Conservation (phyloP, 768 basidiomycete genomes). For the Leccinum longicurvipes region DNA sequence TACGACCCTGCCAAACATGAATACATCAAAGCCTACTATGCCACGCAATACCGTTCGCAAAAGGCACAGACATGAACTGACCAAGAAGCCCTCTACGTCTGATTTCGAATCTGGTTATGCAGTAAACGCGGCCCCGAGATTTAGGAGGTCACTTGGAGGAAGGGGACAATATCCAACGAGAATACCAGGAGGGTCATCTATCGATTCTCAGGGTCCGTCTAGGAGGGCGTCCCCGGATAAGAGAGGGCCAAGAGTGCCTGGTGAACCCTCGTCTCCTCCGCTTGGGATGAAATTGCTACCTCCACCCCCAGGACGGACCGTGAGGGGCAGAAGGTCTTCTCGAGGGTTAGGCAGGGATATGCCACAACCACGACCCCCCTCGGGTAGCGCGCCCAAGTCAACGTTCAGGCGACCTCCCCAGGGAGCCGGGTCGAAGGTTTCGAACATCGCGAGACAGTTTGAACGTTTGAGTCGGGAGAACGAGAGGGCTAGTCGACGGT, state of each 20-base stretch:
- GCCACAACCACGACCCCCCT: conserved; percentile 39
- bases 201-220: conserved; percentile 61
- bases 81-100: conserved; percentile 61
- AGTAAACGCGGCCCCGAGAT: conserved; percentile 82
- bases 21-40: conserved; percentile 20
- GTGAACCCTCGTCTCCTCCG: conserved; percentile 35
- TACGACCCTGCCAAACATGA: conserved; percentile 22
- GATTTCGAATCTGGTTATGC: conserved; percentile 93
- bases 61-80: conserved; percentile 45
- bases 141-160: conserved; percentile 47
- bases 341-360: conserved; percentile 38
- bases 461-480: conserved; percentile 77
- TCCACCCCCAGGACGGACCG: conserved; percentile 31
- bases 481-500: conserved; percentile 72
- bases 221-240: conserved; percentile 76
- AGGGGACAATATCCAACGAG: conserved; percentile 46
- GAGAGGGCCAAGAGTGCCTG: conserved; percentile 36
- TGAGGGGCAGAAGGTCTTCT: conserved; percentile 35
- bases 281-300: conserved; percentile 24
- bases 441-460: conserved; percentile 86
- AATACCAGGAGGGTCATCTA: conserved; percentile 39
- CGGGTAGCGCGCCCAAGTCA: conserved; percentile 40
- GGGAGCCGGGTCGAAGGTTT: conserved; percentile 65
- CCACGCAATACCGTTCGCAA: conserved; percentile 41
- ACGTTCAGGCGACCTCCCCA: conserved; percentile 52